Evolutionary conservation across 148 eudicot species (phyloP).

Genomic region (Suaeda aralocaspica): DNA sequence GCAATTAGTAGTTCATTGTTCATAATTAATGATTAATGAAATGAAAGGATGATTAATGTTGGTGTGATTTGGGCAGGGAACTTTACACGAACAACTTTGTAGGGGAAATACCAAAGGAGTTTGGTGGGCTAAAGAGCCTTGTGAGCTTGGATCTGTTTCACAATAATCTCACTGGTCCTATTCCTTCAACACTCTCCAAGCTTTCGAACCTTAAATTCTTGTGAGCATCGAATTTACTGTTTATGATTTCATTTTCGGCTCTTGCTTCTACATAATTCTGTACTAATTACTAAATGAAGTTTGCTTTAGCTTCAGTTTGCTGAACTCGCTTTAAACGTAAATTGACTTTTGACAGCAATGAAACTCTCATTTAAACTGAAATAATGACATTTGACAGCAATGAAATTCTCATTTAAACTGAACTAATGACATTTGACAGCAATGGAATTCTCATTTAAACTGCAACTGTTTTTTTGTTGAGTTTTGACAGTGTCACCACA

Average conservation of each 20-base stretch:
- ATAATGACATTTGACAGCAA: no score
- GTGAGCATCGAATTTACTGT: constrained; percentile 35
- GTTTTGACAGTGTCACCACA: no score
- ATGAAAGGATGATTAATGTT: background rate
- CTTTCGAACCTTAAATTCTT: constrained; percentile 64
- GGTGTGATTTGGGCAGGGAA: constrained; percentile 37
- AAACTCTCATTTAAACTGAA: no score
- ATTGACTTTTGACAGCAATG: no score
- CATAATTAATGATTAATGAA: background rate
- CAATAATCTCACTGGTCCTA: constrained; percentile 63
- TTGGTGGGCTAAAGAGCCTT: constrained; percentile 64
- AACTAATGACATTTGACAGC: no score
- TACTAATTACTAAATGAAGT: background rate
- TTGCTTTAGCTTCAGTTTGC: no score
- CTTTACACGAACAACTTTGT: constrained; percentile 69
- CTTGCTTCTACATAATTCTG: background rate
- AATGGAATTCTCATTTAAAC: no score
- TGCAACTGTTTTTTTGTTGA: no score
- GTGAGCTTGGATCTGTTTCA: constrained; percentile 71
- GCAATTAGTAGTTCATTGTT: constrained; percentile 11
- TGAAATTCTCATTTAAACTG: no score
- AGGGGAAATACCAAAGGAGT: constrained; percentile 61
- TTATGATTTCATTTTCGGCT: background rate
- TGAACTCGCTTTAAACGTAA: no score
- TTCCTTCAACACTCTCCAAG: constrained; percentile 53